phyloP scores from a whole-genome alignment of 2,329 filamentous ascomycete species.

The Teratosphaeria nubilosa region DNA sequence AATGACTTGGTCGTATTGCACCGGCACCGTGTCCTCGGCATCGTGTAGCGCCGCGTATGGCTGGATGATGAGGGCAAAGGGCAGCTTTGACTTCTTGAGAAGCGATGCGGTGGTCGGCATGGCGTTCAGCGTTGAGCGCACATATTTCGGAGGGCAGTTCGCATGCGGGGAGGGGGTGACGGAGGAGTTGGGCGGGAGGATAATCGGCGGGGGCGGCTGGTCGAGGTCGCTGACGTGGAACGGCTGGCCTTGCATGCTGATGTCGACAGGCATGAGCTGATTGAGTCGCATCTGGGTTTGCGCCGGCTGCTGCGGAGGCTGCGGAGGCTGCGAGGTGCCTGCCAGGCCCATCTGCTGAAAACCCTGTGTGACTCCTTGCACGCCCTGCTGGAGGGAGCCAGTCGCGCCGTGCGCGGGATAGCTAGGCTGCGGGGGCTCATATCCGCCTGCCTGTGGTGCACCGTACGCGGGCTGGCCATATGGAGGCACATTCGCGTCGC shows the following conservation, averaged over 20 bases:
- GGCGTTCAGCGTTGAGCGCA: slow-evolving; percentile 89
- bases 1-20: slow-evolving; percentile 95
- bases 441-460: slow-evolving; percentile 40
- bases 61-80: slow-evolving; percentile 91
- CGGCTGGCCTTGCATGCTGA: slow-evolving; percentile 65
- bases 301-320: slow-evolving; percentile 27
- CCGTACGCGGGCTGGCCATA: slow-evolving; percentile 35
- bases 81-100: slow-evolving; percentile 92
- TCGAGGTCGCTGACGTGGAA: slow-evolving; percentile 93
- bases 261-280: slow-evolving; percentile 83
- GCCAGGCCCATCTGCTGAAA: slow-evolving; percentile 70
- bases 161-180: slow-evolving; percentile 83
- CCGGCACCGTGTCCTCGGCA: slow-evolving; percentile 77
- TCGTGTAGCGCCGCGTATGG: slow-evolving; percentile 91
- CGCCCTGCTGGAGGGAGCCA: slow-evolving; percentile 15
- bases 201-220: slow-evolving; percentile 78
- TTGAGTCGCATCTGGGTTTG: slow-evolving; percentile 51
- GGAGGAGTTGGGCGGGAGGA: slow-evolving; percentile 82
- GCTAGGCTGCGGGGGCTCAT: slow-evolving; percentile 55
- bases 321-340: slow-evolving; percentile 33
- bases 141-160: slow-evolving; percentile 88
- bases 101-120: slow-evolving; percentile 86
- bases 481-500: slow-evolving; percentile 12
- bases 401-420: slow-evolving; percentile 49
- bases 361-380: slow-evolving; percentile 63